Conservation (phyloP, 345 rosid genomes). For the Zanthoxylum bungeanum region DNA sequence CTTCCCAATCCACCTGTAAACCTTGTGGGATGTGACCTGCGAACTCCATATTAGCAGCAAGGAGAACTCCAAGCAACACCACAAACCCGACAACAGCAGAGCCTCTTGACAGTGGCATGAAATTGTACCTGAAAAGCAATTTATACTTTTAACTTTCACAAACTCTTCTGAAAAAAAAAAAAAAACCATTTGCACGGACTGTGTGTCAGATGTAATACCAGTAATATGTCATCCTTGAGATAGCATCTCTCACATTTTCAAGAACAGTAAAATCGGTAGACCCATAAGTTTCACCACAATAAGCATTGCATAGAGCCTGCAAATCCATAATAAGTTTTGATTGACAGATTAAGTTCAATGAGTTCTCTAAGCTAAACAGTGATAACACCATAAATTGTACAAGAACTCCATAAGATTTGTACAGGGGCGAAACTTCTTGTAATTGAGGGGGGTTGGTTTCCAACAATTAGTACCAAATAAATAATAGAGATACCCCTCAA, state of each 20-base stretch:
- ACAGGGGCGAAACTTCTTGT: too few relatives aligned
- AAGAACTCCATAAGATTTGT: not conserved
- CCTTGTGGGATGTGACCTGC: conserved; percentile 64
- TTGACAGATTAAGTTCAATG: not conserved
- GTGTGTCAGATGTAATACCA: conserved; percentile 45
- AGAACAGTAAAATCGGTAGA: conserved; percentile 57
- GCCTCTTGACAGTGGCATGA: conserved; percentile 95
- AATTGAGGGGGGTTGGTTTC: too few relatives aligned
- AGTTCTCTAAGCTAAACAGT: not conserved
- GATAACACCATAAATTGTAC: not conserved
- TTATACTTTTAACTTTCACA: not conserved
- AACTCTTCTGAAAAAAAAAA: conserved; percentile 1
- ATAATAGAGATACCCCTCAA: too few relatives aligned
- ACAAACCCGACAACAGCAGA: conserved; percentile 79
- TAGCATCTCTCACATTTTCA: conserved; percentile 67
- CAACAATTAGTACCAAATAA: too few relatives aligned
- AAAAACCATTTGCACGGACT: conserved; percentile 2
- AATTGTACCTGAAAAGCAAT: conserved; percentile 68
- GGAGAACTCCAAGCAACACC: conserved; percentile 75
- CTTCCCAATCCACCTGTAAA: conserved; percentile 93
- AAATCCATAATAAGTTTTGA: conserved; percentile 5
- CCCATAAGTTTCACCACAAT: conserved; percentile 73
- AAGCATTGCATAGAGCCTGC: conserved; percentile 80
- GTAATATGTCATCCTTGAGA: conserved; percentile 91
- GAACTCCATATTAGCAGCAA: conserved; percentile 91